phyloP scores from a whole-genome alignment of 208 protist species.

The Trypanosoma rangeli region DNA sequence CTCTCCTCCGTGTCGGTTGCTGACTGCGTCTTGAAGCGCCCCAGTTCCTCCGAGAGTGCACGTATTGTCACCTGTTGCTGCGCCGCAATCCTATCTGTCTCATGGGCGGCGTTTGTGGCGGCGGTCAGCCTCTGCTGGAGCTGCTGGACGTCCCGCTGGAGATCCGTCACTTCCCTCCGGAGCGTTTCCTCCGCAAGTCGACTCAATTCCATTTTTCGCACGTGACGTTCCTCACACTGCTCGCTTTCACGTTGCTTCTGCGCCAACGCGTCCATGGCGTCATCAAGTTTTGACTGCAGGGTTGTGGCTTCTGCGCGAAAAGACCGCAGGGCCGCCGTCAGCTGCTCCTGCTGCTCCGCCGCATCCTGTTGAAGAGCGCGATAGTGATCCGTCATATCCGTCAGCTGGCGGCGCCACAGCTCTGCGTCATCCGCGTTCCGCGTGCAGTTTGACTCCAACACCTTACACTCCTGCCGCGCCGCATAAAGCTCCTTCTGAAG shows the following conservation, averaged over 20 bases:
- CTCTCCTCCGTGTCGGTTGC: slow-evolving; percentile 35
- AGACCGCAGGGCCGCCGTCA: slow-evolving; percentile 37
- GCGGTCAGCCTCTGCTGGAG: slow-evolving; percentile 38
- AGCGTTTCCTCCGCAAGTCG: slow-evolving; percentile 49
- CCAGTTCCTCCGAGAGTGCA: slow-evolving; percentile 42
- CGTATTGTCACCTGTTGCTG: slow-evolving; percentile 40
- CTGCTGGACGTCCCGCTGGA: slow-evolving; percentile 35
- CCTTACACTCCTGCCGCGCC: slow-evolving; percentile 29
- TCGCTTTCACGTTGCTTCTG: slow-evolving; percentile 32
- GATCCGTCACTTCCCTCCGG: slow-evolving; percentile 44
- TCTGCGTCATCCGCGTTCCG: not conserved
- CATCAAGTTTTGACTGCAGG: slow-evolving; percentile 41
- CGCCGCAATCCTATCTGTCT: slow-evolving; percentile 34
- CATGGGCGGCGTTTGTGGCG: slow-evolving; percentile 27
- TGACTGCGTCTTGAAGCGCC: slow-evolving; percentile 36
- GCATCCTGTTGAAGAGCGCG: slow-evolving; percentile 35
- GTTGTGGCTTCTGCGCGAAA: slow-evolving; percentile 41
- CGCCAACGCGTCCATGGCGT: slow-evolving; percentile 37
- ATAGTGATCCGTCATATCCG: slow-evolving; percentile 21
- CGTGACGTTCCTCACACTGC: slow-evolving; percentile 39
- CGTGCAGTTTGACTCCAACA: slow-evolving; percentile 13
- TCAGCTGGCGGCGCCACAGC: not conserved
- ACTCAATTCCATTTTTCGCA: slow-evolving; percentile 41
- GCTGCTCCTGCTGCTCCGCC: slow-evolving; percentile 32
- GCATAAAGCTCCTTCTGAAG: slow-evolving; percentile 34